phyloP scores from a whole-genome alignment of 1,284 basidiomycete genomes.

The Marasmius fiardii region DNA sequence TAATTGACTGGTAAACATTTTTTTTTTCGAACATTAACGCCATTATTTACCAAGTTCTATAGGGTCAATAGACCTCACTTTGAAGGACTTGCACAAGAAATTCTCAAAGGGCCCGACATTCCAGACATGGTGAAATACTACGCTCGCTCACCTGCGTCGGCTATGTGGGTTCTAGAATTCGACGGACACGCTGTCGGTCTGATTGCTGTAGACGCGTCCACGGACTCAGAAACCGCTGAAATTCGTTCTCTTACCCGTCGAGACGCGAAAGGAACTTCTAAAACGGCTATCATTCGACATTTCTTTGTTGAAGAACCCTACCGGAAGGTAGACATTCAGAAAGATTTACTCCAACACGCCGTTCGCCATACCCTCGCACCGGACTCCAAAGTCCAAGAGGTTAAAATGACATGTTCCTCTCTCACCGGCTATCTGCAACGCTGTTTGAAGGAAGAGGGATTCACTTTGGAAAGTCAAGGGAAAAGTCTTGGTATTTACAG shows the following conservation, averaged over 20 bases:
- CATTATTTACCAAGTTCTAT: neutral
- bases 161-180: constrained; percentile 68
- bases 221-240: constrained; percentile 21
- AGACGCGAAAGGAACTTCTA: constrained; percentile 33
- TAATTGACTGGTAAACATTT: constrained; percentile 63
- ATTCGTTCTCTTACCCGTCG: constrained; percentile 27
- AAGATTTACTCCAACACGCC: constrained; percentile 63
- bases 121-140: constrained; percentile 56
- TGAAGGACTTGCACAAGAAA: constrained; percentile 50
- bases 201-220: constrained; percentile 64
- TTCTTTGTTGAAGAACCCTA: constrained; percentile 70
- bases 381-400: constrained; percentile 35
- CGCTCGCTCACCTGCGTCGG: constrained; percentile 52
- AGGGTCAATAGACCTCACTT: constrained; percentile 74
- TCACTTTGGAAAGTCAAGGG: constrained; percentile 40
- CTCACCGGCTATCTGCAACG: constrained; percentile 49
- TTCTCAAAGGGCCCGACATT: constrained; percentile 59
- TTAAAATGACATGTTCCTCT: constrained; percentile 47
- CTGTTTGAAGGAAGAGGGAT: constrained; percentile 48
- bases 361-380: constrained; percentile 53
- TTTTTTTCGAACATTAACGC: neutral
- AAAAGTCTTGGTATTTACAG: constrained; percentile 46
- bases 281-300: constrained; percentile 68
- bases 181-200: constrained; percentile 61
- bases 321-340: constrained; percentile 52